Percentiles rank a stretch among this genome's conserved stretches.
These are phyloP conservation scores for Citrus trifoliata DNA, from an alignment of 345 rosid genomes.

Conservation along the genomic window DNA sequence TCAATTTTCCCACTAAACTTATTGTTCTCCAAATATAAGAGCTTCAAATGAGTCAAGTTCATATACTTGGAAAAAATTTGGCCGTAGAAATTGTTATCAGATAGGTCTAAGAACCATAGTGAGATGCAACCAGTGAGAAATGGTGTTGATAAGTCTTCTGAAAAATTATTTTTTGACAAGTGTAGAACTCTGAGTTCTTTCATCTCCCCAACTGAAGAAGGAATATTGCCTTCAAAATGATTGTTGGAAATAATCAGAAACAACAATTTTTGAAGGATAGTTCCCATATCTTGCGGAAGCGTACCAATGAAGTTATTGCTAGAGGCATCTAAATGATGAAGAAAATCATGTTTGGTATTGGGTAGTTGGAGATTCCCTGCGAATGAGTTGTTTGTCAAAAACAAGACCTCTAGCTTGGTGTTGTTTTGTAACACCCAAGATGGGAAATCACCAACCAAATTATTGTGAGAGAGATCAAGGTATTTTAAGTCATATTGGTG, in stretches of 20 bases:
- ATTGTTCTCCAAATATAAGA: background rate
- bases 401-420: too few relatives aligned
- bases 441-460: too few relatives aligned
- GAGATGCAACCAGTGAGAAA: background rate
- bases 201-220: too few relatives aligned
- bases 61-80: background rate
- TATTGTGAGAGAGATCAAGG: too few relatives aligned
- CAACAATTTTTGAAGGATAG: too few relatives aligned
- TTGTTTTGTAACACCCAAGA: too few relatives aligned
- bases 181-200: rapidly evolving
- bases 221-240: too few relatives aligned
- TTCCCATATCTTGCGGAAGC: too few relatives aligned
- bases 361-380: background rate
- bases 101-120: background rate
- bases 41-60: background rate
- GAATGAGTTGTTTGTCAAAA: background rate
- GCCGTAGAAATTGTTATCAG: background rate
- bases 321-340: too few relatives aligned
- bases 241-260: too few relatives aligned
- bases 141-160: background rate
- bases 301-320: too few relatives aligned
- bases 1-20: background rate
- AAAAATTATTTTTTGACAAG: background rate
- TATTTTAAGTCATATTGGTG: too few relatives aligned
- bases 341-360: slow-evolving; percentile 2